Evolutionary conservation across 2,329 filamentous ascomycete species (phyloP), one percentile per base, ranked within the genome.

Genomic region (Gnomoniopsis sp.): DNA sequence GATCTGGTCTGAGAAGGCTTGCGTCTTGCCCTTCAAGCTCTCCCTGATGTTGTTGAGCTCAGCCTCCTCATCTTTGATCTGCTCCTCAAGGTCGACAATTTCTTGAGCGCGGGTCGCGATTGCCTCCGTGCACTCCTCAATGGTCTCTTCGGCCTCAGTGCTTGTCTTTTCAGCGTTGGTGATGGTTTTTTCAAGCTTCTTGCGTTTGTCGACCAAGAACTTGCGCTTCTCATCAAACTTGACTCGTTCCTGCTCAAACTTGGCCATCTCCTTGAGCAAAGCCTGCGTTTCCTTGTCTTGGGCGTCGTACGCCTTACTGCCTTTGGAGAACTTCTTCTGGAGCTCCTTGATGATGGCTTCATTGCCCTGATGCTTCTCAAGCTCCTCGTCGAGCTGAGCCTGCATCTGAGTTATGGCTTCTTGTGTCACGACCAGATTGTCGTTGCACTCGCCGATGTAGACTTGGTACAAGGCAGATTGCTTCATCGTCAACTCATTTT

Each of bases 201-300:
- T 96, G 67, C 90, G 88, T 77, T 99, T 99, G 68, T 88, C 88
- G 2, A 84, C 79, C 64, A 99, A 76, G 73, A 98, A 98, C 71
- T 99, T 99, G 72, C 89, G 88, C 79, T 98, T 98, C 74, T 99
- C 96, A 64, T 98, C 93, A 65, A 96, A 93, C 70, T 99, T 99
- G 74, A 99, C 95, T 22, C 88, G 88, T 70, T 98, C 95, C 70
- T 98, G 96, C 69, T 99, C 96, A 62, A 96, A 92, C 70, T 93
- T 93, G 48, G 91, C 87, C 75, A 95, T 87, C 70, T 98, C 91
- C 70, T 96, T 96, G 61, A 88, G 77, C 55, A 96, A 80, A 26
- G 79, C 81, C 65, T 97, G 90, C 0, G 88, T 87, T 54, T 90
- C 83, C 73, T 96, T 93, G 65, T 96, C 91, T 63, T 96, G 85